These are phyloP conservation scores for Leccinum truebloodii DNA, from an alignment of 768 basidiomycete species.

Conservation along the genomic window DNA sequence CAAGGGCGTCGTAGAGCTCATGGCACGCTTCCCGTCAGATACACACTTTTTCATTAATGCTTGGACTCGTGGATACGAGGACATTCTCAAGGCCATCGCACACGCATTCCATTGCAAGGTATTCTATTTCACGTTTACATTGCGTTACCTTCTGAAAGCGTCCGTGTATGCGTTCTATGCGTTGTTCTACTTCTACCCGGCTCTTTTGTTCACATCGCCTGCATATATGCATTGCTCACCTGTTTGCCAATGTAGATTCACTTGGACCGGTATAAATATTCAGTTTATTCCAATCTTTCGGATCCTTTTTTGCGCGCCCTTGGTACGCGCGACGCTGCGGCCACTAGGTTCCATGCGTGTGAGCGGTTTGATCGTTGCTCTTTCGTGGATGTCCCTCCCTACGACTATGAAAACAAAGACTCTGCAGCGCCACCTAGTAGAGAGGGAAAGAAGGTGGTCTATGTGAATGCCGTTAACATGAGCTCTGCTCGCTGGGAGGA, in stretches of 20 bases:
- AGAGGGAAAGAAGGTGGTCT: conserved; percentile 64
- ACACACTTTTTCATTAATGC: conserved; percentile 86
- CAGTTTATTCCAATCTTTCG: conserved; percentile 55
- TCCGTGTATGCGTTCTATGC: neutral
- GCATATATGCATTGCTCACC: conserved; percentile 15
- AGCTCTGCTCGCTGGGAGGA: conserved; percentile 57
- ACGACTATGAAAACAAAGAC: conserved; percentile 14
- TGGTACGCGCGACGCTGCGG: conserved; percentile 56
- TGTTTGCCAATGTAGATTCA: conserved; percentile 60
- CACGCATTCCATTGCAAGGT: conserved; percentile 66
- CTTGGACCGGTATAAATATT: conserved; percentile 84
- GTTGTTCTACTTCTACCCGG: neutral
- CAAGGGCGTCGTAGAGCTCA: conserved; percentile 63
- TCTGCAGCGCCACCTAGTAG: conserved; percentile 35
- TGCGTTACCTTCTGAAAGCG: neutral
- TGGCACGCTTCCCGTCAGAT: conserved; percentile 61
- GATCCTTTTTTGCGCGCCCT: conserved; percentile 65
- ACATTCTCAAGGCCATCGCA: conserved; percentile 76
- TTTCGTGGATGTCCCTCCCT: conserved; percentile 48
- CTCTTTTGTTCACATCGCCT: conserved; percentile 13
- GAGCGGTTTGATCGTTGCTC: conserved; percentile 79
- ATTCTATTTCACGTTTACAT: neutral
- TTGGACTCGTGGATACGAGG: conserved; percentile 99
- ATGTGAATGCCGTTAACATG: conserved; percentile 81
- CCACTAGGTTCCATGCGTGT: conserved; percentile 91